A percentile compares a stretch with the other conserved stretches of the same genome.
Evolutionary conservation across 2,329 filamentous ascomycete genomes (phyloP).

Genomic region (Dothiorella sarmentorum): DNA sequence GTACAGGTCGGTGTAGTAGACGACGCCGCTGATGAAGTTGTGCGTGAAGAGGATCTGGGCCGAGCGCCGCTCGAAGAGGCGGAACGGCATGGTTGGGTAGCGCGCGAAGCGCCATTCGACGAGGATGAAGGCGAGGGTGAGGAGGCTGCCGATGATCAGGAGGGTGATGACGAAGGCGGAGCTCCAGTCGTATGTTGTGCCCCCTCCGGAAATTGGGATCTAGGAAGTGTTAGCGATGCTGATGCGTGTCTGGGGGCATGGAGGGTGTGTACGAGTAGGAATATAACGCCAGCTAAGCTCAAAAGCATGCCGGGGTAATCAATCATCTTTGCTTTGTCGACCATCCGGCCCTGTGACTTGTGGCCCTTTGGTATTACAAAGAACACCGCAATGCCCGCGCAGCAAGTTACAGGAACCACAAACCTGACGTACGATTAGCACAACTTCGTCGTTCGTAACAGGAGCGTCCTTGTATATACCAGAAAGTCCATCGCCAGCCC

Average conservation of each 20-base stretch:
- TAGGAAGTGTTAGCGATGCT: constrained; percentile 21
- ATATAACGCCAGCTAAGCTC: constrained; percentile 29
- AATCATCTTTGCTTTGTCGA: constrained; percentile 11
- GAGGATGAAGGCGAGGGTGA: constrained; percentile 49
- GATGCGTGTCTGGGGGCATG: constrained; percentile 40
- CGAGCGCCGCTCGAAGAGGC: constrained; percentile 55
- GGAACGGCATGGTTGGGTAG: constrained; percentile 57
- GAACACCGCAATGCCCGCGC: neutral
- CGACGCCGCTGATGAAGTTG: constrained; percentile 59
- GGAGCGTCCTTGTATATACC: neutral
- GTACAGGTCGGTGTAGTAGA: constrained; percentile 59
- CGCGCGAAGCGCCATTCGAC: constrained; percentile 49
- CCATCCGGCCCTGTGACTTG: neutral
- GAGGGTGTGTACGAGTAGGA: constrained; percentile 25
- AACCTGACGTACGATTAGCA: neutral
- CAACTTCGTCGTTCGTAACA: neutral
- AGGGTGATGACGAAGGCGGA: constrained; percentile 59
- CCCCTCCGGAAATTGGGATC: constrained; percentile 63
- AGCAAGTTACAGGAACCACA: neutral
- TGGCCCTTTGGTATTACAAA: neutral
- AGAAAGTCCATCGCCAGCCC: constrained; percentile 15
- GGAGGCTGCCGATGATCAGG: constrained; percentile 52
- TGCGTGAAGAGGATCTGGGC: constrained; percentile 56
- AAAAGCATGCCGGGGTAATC: constrained; percentile 20
- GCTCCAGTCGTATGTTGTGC: constrained; percentile 54